Base-by-base conservation (phyloP, 2,329 filamentous ascomycete species). In the Diaporthe caulivora region DNA sequence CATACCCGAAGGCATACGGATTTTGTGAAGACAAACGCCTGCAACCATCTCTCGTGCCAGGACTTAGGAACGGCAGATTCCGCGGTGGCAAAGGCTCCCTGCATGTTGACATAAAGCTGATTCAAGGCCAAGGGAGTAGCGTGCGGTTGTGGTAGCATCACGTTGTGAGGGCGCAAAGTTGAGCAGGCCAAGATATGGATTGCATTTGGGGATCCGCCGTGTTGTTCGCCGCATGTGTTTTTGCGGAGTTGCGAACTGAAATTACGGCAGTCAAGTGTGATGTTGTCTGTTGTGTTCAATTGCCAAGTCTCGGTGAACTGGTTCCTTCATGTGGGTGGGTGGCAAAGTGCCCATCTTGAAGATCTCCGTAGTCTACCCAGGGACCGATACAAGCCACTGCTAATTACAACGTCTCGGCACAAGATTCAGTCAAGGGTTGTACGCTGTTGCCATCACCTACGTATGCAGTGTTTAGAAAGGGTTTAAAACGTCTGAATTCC, bases 141-240 rank as follows among this genome's bases (percentile, higher is more conserved):
- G 31, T n/a, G 44, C 44, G 6, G 29, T 37, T 17, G 44, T 65
- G 42, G 18, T 24, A 7, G 42, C 29, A 47, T 34, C 13, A 2
- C 18, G 15, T 44, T 17, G 24, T 26, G 62, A 51, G 62, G 62
- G 62, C 42, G 62, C 42, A 65, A 17, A 51, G 26, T 34, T 29
- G n/a, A 51, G 44, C 62, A 37, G 44, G 44, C 62, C 44, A 34
- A 65, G 62, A 37, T 40, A 17, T 53, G 18, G 42, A 31, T 31
- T 47, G 31, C 47, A 53, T 67, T 53, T 67, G n/a, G 62, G 47
- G 62, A 40, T 67, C 62, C 62, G 62, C 31, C 21, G 47, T 21
- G 2, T 53, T 15, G 51, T 44, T 65, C 21, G 18, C 15, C 42
- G 37, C 29, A 24, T 42, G 9, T 53, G 11, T 53, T 29, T 18